Evolutionary conservation across 169 alveolate genomes (phyloP).

Genomic region (Toxoplasma gondii): DNA sequence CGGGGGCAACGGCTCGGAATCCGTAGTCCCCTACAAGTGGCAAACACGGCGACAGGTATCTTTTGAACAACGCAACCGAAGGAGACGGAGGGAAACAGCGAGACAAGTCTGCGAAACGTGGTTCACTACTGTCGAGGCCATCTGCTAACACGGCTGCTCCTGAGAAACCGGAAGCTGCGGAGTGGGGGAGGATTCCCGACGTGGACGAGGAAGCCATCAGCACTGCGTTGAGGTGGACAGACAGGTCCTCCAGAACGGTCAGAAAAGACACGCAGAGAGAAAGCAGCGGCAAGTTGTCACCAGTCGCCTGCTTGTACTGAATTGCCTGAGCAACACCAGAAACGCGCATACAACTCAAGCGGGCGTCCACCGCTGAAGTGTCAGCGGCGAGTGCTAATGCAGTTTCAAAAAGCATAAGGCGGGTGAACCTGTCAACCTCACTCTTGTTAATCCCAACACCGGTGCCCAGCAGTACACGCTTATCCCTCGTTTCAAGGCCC

Average conservation of each 20-base stretch:
- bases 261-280: conserved; percentile 26
- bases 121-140: no score
- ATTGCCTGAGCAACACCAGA: neutral
- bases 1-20: conserved; percentile 27
- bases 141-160: neutral
- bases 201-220: neutral
- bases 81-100: neutral
- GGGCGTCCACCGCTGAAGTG: no score
- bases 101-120: neutral
- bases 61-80: neutral
- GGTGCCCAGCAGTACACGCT: no score
- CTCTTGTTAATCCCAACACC: no score
- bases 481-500: no score
- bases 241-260: conserved; percentile 1
- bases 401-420: no score
- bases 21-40: conserved; percentile 17
- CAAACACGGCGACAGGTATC: conserved; percentile 24
- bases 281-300: conserved; percentile 6
- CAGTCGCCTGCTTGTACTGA: neutral
- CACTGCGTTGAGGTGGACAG: neutral
- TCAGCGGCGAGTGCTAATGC: no score
- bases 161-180: neutral
- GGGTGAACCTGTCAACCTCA: no score
- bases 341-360: neutral
- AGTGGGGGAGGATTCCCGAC: no score